phyloP scores from a whole-genome alignment of 495 filamentous ascomycete genomes.

The Lophiotrema nucula region DNA sequence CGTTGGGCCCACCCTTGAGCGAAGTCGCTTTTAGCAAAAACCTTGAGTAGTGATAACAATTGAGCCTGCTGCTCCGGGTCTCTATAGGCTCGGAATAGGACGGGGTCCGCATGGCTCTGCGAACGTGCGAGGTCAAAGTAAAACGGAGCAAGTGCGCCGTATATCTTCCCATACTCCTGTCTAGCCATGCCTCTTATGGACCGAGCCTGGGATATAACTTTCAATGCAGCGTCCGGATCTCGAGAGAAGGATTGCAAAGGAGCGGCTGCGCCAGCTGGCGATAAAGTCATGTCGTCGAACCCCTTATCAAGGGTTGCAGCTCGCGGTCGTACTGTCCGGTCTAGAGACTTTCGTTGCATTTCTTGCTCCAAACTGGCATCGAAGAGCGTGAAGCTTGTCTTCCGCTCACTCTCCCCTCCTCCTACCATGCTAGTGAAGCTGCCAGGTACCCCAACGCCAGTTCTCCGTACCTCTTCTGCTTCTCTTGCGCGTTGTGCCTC shows the following conservation, averaged over 20 bases:
- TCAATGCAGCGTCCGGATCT: conserved; percentile 61
- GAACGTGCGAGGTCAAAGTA: conserved; percentile 77
- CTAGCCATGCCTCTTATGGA: conserved; percentile 85
- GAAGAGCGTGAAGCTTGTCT: conserved; percentile 59
- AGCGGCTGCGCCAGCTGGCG: conserved; percentile 6
- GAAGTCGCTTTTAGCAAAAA: conserved; percentile 78
- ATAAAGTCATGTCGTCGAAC: conserved; percentile 64
- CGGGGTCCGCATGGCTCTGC: conserved; percentile 72
- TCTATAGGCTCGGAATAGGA: conserved; percentile 80
- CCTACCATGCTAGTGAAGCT: conserved; percentile 36
- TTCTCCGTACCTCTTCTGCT: conserved; percentile 48
- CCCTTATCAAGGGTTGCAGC: conserved; percentile 53
- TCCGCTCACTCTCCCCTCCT: conserved; percentile 27
- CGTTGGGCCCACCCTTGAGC: conserved; percentile 69
- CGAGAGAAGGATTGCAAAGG: conserved; percentile 4
- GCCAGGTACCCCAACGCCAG: conserved; percentile 43
- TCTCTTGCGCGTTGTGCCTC: conserved; percentile 57
- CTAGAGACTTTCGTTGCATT: conserved; percentile 37
- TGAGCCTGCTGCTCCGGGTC: conserved; percentile 86
- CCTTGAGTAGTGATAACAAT: conserved; percentile 75
- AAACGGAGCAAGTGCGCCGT: conserved; percentile 81
- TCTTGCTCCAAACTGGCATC: conserved; percentile 66
- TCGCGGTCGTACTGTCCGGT: conserved; percentile 21
- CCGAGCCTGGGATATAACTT: conserved; percentile 62
- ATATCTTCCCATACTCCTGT: conserved; percentile 87